Evolutionary conservation across 768 basidiomycete species (phyloP).

Genomic region (Russula lepida): DNA sequence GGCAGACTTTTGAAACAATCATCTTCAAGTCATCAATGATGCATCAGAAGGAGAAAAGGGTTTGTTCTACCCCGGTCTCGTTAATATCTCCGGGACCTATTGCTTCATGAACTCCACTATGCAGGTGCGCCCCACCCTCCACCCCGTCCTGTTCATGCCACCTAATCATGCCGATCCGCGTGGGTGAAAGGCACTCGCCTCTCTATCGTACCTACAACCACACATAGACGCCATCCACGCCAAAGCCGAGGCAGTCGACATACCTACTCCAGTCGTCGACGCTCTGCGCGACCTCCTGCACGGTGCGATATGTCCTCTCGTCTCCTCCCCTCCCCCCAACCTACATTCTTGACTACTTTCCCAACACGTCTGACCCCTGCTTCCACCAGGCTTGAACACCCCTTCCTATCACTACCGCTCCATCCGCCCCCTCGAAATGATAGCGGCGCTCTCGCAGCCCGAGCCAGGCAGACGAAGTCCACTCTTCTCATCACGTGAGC

Average conservation of each 20-base stretch:
- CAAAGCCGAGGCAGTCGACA: slow-evolving; percentile 70
- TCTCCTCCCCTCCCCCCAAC: slow-evolving; percentile 19
- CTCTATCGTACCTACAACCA: slow-evolving; percentile 71
- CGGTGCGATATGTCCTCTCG: slow-evolving; percentile 33
- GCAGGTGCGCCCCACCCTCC: slow-evolving; percentile 42
- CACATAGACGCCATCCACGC: slow-evolving; percentile 69
- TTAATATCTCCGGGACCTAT: slow-evolving; percentile 92
- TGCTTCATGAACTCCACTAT: slow-evolving; percentile 98
- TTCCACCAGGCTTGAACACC: slow-evolving; percentile 49
- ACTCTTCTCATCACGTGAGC: slow-evolving; percentile 81
- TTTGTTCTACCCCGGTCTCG: slow-evolving; percentile 77
- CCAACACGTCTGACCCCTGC: not conserved
- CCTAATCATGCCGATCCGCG: slow-evolving; percentile 14
- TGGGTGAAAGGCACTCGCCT: slow-evolving; percentile 70
- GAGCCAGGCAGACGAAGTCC: slow-evolving; percentile 47
- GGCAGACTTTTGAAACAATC: not conserved
- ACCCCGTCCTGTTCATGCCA: not conserved
- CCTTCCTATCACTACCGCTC: slow-evolving; percentile 49
- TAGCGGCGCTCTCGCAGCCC: slow-evolving; percentile 54
- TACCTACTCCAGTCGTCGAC: slow-evolving; percentile 83
- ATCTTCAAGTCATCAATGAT: not conserved
- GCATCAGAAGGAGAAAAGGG: slow-evolving; percentile 22
- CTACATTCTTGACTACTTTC: not conserved
- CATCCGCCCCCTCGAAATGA: slow-evolving; percentile 65
- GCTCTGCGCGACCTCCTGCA: slow-evolving; percentile 62